Percentiles rank a stretch among this genome's conserved stretches.
These are phyloP conservation scores for Adansonia gregorii DNA, from an alignment of 441 rosid species.

Conservation along the genomic window DNA sequence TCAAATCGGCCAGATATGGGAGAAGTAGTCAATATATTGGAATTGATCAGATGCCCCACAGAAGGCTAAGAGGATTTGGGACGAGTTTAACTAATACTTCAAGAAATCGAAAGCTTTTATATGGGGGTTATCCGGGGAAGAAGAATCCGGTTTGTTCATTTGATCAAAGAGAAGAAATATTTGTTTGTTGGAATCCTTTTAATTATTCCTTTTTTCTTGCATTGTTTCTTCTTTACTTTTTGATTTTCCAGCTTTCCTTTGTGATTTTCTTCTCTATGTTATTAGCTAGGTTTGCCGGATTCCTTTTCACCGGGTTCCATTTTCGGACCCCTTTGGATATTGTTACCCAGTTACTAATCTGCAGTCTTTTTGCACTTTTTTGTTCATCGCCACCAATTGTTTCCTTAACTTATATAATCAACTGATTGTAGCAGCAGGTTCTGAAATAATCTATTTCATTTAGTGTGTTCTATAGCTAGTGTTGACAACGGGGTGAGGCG, in stretches of 20 bases:
- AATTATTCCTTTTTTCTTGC: conserved; percentile 21
- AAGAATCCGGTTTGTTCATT: conserved; percentile 74
- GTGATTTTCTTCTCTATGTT: conserved; percentile 46
- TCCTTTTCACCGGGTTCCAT: conserved; percentile 80
- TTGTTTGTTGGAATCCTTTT: conserved; percentile 38
- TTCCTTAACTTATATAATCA: conserved; percentile 15
- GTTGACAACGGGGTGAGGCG: no score
- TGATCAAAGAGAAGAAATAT: conserved; percentile 38
- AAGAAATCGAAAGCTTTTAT: conserved; percentile 29
- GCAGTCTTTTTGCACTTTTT: conserved; percentile 21
- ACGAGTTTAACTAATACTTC: conserved; percentile 36
- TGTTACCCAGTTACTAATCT: conserved; percentile 32
- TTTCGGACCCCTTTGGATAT: conserved; percentile 41
- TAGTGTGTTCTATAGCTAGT: neutral
- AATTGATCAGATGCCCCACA: conserved; percentile 86
- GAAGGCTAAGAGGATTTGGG: conserved; percentile 77
- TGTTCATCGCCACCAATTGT: conserved; percentile 21
- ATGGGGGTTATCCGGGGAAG: conserved; percentile 65
- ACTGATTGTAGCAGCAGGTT: conserved; percentile 24
- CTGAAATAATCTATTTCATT: neutral
- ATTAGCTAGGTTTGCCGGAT: conserved; percentile 54
- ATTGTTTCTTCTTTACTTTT: conserved; percentile 37
- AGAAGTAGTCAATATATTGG: conserved; percentile 90
- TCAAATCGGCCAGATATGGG: conserved; percentile 96
- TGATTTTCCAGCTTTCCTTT: conserved; percentile 37